Conservation (phyloP, 192 early-diverging fungal species). For the Geosiphon pyriformis region DNA sequence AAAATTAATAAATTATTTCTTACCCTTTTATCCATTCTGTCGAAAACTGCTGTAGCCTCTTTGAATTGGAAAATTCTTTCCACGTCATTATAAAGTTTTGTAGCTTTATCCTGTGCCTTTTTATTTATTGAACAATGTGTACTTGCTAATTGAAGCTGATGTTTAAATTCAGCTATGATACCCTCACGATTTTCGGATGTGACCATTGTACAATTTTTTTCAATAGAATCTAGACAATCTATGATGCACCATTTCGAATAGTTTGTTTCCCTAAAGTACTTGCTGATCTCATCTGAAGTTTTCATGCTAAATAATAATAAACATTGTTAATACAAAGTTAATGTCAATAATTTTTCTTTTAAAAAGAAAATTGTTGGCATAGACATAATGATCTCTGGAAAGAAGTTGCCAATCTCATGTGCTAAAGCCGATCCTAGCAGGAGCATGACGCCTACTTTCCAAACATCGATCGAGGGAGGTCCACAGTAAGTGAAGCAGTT, state of each 20-base stretch:
- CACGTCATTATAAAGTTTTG: slow-evolving; percentile 7
- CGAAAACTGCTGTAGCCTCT: slow-evolving; percentile 7
- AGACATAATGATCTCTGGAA: slow-evolving; percentile 11
- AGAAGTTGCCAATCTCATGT: background rate
- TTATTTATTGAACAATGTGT: slow-evolving; percentile 12
- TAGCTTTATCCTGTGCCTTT: background rate
- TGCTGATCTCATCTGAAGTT: background rate
- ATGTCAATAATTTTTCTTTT: too few species aligned
- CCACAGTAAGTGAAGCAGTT: slow-evolving; percentile 3
- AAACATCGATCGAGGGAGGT: slow-evolving; percentile 19
- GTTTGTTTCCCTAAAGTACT: slow-evolving; percentile 1
- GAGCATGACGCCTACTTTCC: background rate
- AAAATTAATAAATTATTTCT: slow-evolving; percentile 14
- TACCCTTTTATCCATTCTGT: slow-evolving; percentile 15
- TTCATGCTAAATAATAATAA: background rate
- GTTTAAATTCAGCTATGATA: slow-evolving; percentile 18
- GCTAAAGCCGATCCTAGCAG: slow-evolving; percentile 10
- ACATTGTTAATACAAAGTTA: background rate
- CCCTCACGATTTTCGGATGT: slow-evolving; percentile 6
- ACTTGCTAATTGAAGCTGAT: slow-evolving; percentile 12
- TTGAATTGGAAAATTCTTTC: slow-evolving; percentile 4
- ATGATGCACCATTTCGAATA: slow-evolving; percentile 4
- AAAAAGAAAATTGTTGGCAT: slow-evolving; percentile 2
- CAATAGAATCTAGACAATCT: slow-evolving; percentile 9
- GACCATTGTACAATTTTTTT: background rate